A percentile compares a stretch with the other conserved stretches of the same genome.
Conservation (phyloP, 192 early-diverging fungal genomes). For the Paraglomus occultum region DNA sequence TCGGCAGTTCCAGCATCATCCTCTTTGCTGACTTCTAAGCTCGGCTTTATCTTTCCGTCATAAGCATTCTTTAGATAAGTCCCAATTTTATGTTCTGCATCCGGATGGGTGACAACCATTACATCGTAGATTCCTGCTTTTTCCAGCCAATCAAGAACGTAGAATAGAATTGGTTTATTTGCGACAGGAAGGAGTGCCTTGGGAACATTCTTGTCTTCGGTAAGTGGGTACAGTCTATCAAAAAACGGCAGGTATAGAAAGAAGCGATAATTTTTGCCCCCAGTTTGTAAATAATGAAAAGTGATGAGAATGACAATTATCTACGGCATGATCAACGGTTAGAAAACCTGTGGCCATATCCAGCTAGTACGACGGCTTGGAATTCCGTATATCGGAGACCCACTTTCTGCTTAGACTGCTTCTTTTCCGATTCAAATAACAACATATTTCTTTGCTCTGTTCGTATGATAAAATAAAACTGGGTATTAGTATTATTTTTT, state of each 20-base stretch:
- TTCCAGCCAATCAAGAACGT: constrained; percentile 94
- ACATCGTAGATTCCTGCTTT: constrained; percentile 75
- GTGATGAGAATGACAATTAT: background rate
- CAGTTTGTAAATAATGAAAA: background rate
- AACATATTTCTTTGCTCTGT: constrained; percentile 14
- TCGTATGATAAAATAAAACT: too few species aligned
- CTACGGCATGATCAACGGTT: constrained; percentile 1
- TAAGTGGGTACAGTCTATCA: constrained; percentile 69
- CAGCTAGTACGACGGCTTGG: constrained; percentile 66
- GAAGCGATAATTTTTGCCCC: background rate
- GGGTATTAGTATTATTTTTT: too few species aligned
- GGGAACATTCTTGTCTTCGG: constrained; percentile 78
- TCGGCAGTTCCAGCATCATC: constrained; percentile 80
- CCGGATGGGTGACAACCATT: constrained; percentile 67
- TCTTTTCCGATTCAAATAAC: constrained; percentile 16
- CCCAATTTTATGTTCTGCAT: constrained; percentile 68
- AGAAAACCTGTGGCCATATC: constrained; percentile 59
- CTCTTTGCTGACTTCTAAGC: constrained; percentile 54
- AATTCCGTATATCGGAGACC: constrained; percentile 46
- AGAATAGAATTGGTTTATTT: constrained; percentile 93
- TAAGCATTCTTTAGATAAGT: constrained; percentile 64
- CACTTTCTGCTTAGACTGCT: constrained; percentile 17
- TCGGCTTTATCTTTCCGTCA: constrained; percentile 59
- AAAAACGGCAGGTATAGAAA: background rate
- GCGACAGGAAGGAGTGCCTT: constrained; percentile 94